These are phyloP conservation scores for Hypoxylon perforatum DNA, from an alignment of 495 filamentous ascomycete species.

Conservation along the genomic window DNA sequence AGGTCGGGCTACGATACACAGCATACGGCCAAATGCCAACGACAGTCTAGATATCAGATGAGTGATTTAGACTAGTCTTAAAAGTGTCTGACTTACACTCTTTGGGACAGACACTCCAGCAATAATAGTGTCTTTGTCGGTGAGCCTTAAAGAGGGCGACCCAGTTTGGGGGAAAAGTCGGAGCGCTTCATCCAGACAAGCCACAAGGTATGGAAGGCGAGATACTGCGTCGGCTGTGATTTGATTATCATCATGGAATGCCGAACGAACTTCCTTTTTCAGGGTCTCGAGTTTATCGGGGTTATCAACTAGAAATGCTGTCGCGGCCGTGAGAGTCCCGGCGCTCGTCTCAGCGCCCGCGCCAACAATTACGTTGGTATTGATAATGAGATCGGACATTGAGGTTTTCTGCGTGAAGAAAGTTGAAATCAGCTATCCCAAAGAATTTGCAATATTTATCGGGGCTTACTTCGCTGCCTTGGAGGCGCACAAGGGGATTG, in stretches of 20 bases:
- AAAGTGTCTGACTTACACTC: constrained; percentile 39
- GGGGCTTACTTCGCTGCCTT: constrained; percentile 43
- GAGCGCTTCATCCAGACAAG: constrained; percentile 64
- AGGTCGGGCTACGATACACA: constrained; percentile 18
- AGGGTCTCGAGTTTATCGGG: constrained; percentile 50
- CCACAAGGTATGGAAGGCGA: constrained; percentile 59
- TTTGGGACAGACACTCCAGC: constrained; percentile 54
- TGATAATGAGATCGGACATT: constrained; percentile 46
- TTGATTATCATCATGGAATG: constrained; percentile 55
- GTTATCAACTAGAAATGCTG: constrained; percentile 54
- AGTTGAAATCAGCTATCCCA: constrained; percentile 49
- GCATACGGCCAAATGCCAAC: constrained; percentile 29
- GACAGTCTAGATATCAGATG: constrained; percentile 9
- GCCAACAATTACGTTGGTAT: constrained; percentile 47
- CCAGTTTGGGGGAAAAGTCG: constrained; percentile 63
- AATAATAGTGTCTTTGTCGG: constrained; percentile 55
- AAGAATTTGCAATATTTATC: constrained; percentile 52
- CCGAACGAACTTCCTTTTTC: constrained; percentile 55
- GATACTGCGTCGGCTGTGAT: constrained; percentile 52
- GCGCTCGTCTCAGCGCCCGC: constrained; percentile 64
- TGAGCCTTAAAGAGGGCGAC: constrained; percentile 53
- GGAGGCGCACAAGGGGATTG: constrained; percentile 54
- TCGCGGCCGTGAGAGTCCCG: constrained; percentile 57
- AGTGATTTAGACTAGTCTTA: not conserved
- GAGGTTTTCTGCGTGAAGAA: constrained; percentile 4